A percentile compares a stretch with the other conserved stretches of the same genome.
Conservation (phyloP, 2,329 filamentous ascomycete genomes). For the Colletotrichum sp. region DNA sequence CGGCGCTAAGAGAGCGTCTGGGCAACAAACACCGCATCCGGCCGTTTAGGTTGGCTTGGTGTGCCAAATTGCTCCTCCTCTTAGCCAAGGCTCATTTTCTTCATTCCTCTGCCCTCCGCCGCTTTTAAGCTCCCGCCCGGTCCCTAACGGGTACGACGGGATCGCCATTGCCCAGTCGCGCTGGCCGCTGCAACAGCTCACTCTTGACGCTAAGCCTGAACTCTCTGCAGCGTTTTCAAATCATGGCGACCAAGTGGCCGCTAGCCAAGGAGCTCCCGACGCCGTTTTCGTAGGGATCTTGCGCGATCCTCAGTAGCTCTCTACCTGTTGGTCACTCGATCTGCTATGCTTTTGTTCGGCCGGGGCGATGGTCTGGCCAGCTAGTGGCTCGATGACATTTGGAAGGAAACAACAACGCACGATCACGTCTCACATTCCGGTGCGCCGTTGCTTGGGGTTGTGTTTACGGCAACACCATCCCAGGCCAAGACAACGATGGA, state of each 20-base stretch:
- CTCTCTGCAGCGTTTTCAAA: slow-evolving; percentile 5
- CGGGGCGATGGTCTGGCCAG: slow-evolving; percentile 1
- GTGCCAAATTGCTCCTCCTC: background rate
- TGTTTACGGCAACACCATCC: background rate
- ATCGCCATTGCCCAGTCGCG: background rate
- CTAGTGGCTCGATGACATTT: background rate
- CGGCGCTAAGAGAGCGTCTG: background rate
- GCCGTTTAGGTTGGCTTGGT: background rate
- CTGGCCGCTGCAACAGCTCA: background rate
- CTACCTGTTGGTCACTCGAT: background rate
- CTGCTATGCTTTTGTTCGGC: background rate
- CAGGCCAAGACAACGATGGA: background rate
- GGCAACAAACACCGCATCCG: slow-evolving; percentile 5
- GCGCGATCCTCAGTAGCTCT: background rate
- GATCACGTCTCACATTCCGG: slow-evolving; percentile 18
- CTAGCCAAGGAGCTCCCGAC: background rate
- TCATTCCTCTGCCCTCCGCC: background rate
- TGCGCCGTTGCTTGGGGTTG: background rate
- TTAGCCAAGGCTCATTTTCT: background rate
- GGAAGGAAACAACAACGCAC: background rate
- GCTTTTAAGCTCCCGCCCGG: background rate
- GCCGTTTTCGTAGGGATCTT: background rate
- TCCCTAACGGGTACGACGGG: background rate
- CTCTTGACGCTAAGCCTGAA: background rate
- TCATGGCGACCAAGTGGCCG: background rate